A percentile compares a stretch with the other conserved stretches of the same genome.
Conservation (phyloP, 495 filamentous ascomycete species). For the Penicillium nucicola region DNA sequence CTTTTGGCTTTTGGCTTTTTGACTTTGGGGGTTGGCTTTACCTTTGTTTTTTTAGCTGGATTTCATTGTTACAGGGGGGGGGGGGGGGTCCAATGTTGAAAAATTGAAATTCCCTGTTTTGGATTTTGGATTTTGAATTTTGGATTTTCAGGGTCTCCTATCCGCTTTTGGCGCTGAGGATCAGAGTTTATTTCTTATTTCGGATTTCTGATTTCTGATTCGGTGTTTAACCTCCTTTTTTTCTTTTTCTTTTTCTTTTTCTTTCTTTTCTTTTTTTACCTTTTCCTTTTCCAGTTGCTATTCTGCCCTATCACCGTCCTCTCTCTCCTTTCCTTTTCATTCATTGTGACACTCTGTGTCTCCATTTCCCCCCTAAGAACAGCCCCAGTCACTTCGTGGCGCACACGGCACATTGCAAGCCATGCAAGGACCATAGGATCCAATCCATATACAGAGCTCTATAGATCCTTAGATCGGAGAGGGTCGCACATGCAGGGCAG, state of each 20-base stretch:
- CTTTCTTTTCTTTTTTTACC: background rate
- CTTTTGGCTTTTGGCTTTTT: background rate
- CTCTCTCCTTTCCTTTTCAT: too few species aligned
- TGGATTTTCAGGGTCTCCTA: constrained; percentile 22
- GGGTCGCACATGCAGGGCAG: constrained; percentile 21
- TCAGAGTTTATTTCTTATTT: constrained; percentile 12
- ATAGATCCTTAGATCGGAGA: constrained; percentile 18
- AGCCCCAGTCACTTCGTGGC: background rate
- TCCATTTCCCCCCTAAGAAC: background rate
- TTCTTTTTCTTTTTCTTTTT: constrained; percentile 1
- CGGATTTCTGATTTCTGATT: constrained; percentile 5
- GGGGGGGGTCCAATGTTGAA: too few species aligned
- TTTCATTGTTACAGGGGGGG: too few species aligned
- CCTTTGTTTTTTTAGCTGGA: background rate
- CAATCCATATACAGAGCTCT: constrained; percentile 1
- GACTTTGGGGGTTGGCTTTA: too few species aligned
- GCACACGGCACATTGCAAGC: constrained; percentile 12
- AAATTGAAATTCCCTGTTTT: background rate
- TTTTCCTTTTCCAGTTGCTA: too few species aligned
- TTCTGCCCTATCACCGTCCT: too few species aligned
- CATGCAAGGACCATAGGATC: constrained; percentile 12
- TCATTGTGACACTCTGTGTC: too few species aligned
- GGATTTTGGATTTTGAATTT: constrained; percentile 20
- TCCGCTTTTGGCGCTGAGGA: constrained; percentile 9
- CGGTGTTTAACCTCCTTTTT: too few species aligned